phyloP scores from a whole-genome alignment of 73 alveolate species.

The Paramecium sexaurelia region DNA sequence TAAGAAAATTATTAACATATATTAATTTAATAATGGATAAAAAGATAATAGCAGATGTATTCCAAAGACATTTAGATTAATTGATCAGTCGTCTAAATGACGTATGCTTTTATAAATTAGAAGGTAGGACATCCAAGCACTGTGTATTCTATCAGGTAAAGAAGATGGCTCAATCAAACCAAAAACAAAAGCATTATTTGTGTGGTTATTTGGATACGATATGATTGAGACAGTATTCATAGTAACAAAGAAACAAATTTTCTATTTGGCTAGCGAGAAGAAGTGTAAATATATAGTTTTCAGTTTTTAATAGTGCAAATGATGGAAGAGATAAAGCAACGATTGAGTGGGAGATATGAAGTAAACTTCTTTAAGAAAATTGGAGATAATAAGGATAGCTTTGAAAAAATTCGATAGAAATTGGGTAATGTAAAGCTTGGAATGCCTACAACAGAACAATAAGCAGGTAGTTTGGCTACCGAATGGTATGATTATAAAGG shows the following conservation, averaged over 20 bases:
- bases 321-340: constrained; percentile 9
- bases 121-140: constrained; percentile 26
- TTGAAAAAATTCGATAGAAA: background rate
- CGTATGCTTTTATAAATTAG: background rate
- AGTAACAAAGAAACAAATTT: constrained; percentile 46
- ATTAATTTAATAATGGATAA: constrained; percentile 2
- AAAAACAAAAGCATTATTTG: constrained; percentile 54
- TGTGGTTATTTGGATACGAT: constrained; percentile 68
- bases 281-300: constrained; percentile 45
- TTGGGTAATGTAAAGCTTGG: background rate
- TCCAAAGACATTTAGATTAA: background rate
- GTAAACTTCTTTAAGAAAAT: background rate
- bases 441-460: background rate
- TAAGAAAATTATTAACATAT: background rate
- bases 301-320: background rate
- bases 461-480: background rate
- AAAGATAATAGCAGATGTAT: constrained; percentile 35
- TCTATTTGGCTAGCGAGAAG: constrained; percentile 56
- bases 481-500: constrained; percentile 52
- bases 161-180: constrained; percentile 61
- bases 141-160: constrained; percentile 51
- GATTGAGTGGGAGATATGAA: background rate
- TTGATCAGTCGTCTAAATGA: background rate
- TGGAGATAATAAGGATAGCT: background rate
- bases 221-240: constrained; percentile 58